Base-by-base conservation (phyloP, 2,329 filamentous ascomycete genomes). In the Fusarium setosum region DNA sequence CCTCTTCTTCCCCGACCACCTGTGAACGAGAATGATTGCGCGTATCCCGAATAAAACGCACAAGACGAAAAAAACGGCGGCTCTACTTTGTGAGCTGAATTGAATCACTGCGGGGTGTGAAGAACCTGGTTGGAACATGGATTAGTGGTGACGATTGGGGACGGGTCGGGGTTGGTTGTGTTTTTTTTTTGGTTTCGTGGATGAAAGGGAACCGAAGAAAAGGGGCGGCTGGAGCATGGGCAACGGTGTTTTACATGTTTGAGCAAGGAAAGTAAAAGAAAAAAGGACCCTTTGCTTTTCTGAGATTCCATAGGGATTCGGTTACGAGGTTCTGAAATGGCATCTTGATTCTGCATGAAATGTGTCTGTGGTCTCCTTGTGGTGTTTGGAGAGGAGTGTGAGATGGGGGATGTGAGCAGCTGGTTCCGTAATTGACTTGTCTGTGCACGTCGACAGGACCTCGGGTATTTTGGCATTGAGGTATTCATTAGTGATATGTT, bases 181-280 rank as follows among this genome's bases (percentile, higher is more conserved):
- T 65, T 50, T 59, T 58, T 68, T 26, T 51, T 64, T 48, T 48
- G 54, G 63, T 48, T 69, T 65, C 57, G 62, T 56, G 56, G 67
- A 57, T 56, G 62, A 67, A 59, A 63, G 63, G 44, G n/a, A n/a
- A 61, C 32, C 41, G 42, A 52, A n/a, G n/a, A n/a, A n/a, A 59
- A 47, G 60, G 65, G 64, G 62, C 48, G 72, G 73, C 67, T 71
- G 75, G 73, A 76, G 75, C 75, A 77, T 76, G 73, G 74, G 73
- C 56, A 70, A 70, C 62, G 74, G 74, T 76, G 73, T 77, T 76
- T 74, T 74, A 73, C 72, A 73, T 74, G 72, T 74, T 73, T 72
- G 64, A 73, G 72, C 72, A 74, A 74, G 72, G 70, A 68, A 65
- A 70, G 48, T 64, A 68, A 68, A 58, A 63, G 44, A 51, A 66